Percentiles rank a stretch among this genome's conserved stretches.
Conservation (phyloP, 371 early-diverging fungal species). For the Mucor irregularis region DNA sequence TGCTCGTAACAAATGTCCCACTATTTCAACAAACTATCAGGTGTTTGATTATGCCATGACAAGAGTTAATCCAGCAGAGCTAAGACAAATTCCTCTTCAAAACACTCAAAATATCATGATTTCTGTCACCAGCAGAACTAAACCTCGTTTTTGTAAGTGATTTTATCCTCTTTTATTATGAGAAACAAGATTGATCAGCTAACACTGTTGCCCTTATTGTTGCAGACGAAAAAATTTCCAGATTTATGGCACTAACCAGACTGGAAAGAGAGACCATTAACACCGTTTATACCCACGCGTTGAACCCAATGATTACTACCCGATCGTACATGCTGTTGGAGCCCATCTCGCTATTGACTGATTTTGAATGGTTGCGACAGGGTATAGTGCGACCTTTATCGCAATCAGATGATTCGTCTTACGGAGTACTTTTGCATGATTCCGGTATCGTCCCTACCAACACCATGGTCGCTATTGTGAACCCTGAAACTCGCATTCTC, state of each 20-base stretch:
- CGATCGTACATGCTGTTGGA: constrained; percentile 74
- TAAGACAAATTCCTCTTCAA: constrained; percentile 52
- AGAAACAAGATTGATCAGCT: too few species aligned
- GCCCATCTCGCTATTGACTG: constrained; percentile 63
- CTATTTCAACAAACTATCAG: constrained; percentile 63
- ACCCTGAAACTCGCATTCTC: constrained; percentile 63
- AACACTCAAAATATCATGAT: constrained; percentile 69
- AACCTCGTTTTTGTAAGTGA: constrained; percentile 3
- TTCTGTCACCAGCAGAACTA: constrained; percentile 69
- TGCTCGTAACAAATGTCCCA: constrained; percentile 56
- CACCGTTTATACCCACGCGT: constrained; percentile 67
- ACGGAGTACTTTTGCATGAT: constrained; percentile 69
- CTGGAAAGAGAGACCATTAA: constrained; percentile 64
- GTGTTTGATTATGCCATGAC: constrained; percentile 73
- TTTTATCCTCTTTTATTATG: too few species aligned
- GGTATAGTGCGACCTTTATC: constrained; percentile 59
- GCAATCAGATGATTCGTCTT: constrained; percentile 47
- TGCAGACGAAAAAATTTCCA: constrained; percentile 29
- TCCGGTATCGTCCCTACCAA: constrained; percentile 73
- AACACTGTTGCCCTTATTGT: neutral
- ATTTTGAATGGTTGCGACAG: constrained; percentile 61
- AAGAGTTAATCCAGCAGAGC: constrained; percentile 33
- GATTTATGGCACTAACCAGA: constrained; percentile 57
- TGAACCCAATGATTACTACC: constrained; percentile 77
- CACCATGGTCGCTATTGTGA: constrained; percentile 83